phyloP scores from a whole-genome alignment of 192 early-diverging fungal species.

The Coemansia brasiliensis region DNA sequence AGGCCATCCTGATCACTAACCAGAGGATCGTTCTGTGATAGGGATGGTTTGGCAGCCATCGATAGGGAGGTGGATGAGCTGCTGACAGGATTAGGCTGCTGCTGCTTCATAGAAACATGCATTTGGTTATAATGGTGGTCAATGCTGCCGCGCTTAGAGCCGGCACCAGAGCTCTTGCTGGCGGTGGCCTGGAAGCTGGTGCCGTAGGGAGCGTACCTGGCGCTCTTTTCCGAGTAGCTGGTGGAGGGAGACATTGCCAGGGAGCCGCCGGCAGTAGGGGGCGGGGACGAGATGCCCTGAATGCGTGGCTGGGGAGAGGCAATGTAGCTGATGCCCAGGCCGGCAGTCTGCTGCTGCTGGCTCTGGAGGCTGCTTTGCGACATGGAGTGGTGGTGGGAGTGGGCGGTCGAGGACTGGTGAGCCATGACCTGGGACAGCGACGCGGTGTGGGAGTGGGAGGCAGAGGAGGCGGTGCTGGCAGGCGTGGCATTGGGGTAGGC shows the following conservation, averaged over 20 bases:
- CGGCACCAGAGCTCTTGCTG: constrained; percentile 14
- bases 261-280: constrained; percentile 21
- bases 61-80: constrained; percentile 27
- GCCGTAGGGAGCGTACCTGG: constrained; percentile 42
- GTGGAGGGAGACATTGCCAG: constrained; percentile 35
- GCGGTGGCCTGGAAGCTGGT: constrained; percentile 20
- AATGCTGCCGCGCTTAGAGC: constrained; percentile 48
- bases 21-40: constrained; percentile 5
- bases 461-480: constrained; percentile 13
- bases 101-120: constrained; percentile 19
- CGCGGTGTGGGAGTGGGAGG: constrained; percentile 50
- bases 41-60: constrained; percentile 8
- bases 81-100: constrained; percentile 13
- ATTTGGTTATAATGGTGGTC: constrained; percentile 47
- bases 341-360: constrained; percentile 30
- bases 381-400: constrained; percentile 35
- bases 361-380: constrained; percentile 28
- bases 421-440: constrained; percentile 52
- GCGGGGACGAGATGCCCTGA: constrained; percentile 37
- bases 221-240: constrained; percentile 39
- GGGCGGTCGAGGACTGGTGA: constrained; percentile 24
- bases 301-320: constrained; percentile 25
- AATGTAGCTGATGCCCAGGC: constrained; percentile 43
- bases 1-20: constrained; percentile 15
- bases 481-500: constrained; percentile 27